Conservation (phyloP, 225 moss, liverwort and hornwort genomes). For the Polytrichum formosum region DNA sequence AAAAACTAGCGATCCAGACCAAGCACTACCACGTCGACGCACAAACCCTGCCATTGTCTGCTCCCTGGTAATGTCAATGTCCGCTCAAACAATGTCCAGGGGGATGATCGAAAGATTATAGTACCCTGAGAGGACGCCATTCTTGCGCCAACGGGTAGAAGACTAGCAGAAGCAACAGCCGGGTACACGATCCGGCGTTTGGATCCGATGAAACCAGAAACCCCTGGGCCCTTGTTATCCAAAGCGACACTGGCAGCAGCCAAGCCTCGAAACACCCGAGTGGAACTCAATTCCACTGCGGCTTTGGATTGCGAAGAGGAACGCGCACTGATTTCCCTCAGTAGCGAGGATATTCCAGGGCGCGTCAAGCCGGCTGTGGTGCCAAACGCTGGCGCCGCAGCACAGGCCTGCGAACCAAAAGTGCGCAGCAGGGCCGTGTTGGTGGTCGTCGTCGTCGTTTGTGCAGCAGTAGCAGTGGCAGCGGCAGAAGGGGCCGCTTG, state of each 20-base stretch:
- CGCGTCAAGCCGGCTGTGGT: slow-evolving; percentile 14
- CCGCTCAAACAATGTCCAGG: no score
- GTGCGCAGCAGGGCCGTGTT: not conserved
- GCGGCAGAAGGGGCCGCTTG: slow-evolving; percentile 24
- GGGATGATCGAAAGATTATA: not conserved
- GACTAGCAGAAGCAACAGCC: not conserved
- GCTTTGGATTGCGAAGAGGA: not conserved
- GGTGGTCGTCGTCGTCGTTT: no score
- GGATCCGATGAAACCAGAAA: not conserved
- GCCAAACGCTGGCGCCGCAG: slow-evolving; percentile 1
- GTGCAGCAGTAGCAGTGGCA: slow-evolving; percentile 1
- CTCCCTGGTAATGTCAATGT: no score
- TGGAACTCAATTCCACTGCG: slow-evolving; percentile 1
- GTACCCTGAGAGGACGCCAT: slow-evolving; percentile 45
- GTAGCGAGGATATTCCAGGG: not conserved
- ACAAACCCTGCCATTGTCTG: no score
- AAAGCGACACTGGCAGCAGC: slow-evolving; percentile 10
- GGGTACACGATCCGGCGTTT: not conserved
- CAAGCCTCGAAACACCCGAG: slow-evolving; percentile 20
- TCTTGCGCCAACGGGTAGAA: slow-evolving; percentile 13
- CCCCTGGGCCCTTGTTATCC: not conserved
- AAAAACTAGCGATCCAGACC: no score
- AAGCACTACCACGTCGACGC: no score
- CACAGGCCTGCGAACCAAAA: slow-evolving; percentile 8
- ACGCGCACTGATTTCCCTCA: not conserved